Base-by-base conservation (phyloP, 169 alveolate genomes). In the Eimeria falciformis region DNA sequence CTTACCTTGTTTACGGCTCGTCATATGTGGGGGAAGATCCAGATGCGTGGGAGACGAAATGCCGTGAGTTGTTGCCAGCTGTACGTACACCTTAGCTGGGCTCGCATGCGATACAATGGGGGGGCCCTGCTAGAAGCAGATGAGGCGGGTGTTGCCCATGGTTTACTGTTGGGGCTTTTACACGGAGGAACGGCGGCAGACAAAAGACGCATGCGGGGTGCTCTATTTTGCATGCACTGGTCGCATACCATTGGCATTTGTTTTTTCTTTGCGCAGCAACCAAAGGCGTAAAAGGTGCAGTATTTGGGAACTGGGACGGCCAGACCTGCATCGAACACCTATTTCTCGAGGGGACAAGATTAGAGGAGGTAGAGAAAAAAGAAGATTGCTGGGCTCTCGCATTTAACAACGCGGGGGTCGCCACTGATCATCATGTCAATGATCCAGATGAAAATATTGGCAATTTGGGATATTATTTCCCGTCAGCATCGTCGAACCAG, bases 1-100 rank as follows among this genome's bases (percentile, higher is more conserved):
- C 78, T 11, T 27, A 85, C 7, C 84, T 85, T 45, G 92, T 69
- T 9, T 87, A 87, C 81, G 92, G 92, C 0, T 87, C 92, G 9
- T 55, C 92, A 3, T 87, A 50, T n/a, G 87, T 87, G 21, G 92
- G 79, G 17, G 66, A 55, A 0, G 18, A 47, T 27, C 87, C 87
- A 4, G 87, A 87, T 27, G 86, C 33, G 4, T 87, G 92, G 92
- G 73, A 69, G 29, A 25, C 46, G 17, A 33, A n/a, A 9, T 87
- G 92, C 79, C 92, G 92, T 87, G 65, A 25, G 92, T 23, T 33
- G 40, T 33, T 33, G 40, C 40, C 40, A 33, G 4, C 40, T 33
- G 40, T 33, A 33, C 4, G 2, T 33, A 33, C 40, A 33, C 40
- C 40, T 33, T 2, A 33, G 40, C 40, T 33, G 40, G 40, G 40